These are phyloP conservation scores for Pholiota microspora DNA, from an alignment of 768 basidiomycete species.

Conservation along the genomic window DNA sequence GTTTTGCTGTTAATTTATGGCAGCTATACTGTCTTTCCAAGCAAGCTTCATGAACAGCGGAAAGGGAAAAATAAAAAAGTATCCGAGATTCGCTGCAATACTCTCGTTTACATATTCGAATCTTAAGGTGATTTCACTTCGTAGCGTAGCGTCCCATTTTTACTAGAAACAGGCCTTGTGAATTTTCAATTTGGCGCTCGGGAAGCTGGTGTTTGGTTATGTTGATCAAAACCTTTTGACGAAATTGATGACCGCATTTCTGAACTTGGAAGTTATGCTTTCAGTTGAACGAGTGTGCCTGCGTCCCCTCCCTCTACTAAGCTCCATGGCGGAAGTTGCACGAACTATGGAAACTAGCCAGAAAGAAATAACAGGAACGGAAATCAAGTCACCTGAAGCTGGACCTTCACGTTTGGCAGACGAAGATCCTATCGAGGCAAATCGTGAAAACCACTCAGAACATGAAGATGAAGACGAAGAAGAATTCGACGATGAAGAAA, in stretches of 20 bases:
- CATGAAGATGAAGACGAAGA: constrained; percentile 26
- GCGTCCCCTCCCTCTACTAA: not conserved
- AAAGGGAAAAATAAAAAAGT: no score
- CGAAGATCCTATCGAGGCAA: constrained; percentile 3
- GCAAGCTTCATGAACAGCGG: no score
- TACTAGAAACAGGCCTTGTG: no score
- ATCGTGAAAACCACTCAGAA: constrained; percentile 8
- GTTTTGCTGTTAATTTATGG: no score
- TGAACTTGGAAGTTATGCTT: not conserved
- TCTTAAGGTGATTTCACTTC: no score
- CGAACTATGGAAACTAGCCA: not conserved
- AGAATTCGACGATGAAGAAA: constrained; percentile 22
- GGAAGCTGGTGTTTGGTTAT: not conserved
- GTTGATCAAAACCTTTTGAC: not conserved
- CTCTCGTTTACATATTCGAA: no score
- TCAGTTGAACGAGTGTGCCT: not conserved
- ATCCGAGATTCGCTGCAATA: no score
- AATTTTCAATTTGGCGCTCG: not conserved
- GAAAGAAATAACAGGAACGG: not conserved
- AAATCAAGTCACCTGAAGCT: constrained; percentile 10
- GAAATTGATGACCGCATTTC: not conserved
- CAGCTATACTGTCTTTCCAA: no score
- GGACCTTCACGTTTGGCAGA: constrained; percentile 16
- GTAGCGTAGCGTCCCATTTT: no score
- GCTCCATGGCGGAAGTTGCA: not conserved